Percentiles rank a stretch among this genome's conserved stretches.
phyloP scores from a whole-genome alignment of 805 yeast genomes.

The Kurtzmaniella fragi region DNA sequence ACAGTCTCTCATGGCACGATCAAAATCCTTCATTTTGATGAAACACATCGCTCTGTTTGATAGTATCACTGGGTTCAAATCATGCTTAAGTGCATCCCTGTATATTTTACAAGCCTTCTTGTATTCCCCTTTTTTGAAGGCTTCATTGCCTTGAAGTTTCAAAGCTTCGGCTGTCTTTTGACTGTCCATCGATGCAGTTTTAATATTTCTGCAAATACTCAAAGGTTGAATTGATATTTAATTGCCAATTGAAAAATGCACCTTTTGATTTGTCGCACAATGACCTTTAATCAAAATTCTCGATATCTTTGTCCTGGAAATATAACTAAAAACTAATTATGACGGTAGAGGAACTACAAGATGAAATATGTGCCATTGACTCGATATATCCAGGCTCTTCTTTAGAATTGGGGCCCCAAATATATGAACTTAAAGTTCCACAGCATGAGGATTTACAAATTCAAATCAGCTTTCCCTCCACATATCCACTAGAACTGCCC shows the following conservation, averaged over 20 bases:
- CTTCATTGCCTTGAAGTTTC: conserved; percentile 47
- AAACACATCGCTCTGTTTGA: conserved; percentile 71
- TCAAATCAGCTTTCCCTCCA: conserved; percentile 66
- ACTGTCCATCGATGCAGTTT: no score
- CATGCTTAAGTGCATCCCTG: conserved; percentile 47
- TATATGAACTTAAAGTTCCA: conserved; percentile 51
- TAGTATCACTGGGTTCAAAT: conserved; percentile 48
- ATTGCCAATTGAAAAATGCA: no score
- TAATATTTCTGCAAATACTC: no score
- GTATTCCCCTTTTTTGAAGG: conserved; percentile 43
- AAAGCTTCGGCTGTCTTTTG: conserved; percentile 18
- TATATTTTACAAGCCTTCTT: conserved; percentile 49
- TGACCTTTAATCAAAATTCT: no score
- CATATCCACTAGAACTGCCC: conserved; percentile 68
- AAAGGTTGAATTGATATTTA: no score
- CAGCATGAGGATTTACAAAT: conserved; percentile 55
- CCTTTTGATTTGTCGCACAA: background rate
- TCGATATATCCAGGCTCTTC: conserved; percentile 78
- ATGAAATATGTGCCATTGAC: conserved; percentile 77
- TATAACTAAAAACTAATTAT: no score
- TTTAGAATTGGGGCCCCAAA: conserved; percentile 28
- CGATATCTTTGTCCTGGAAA: no score
- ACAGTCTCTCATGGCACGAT: conserved; percentile 47
- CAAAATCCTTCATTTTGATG: conserved; percentile 46
- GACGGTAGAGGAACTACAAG: conserved; percentile 48